Conservation (phyloP, 805 yeast genomes). For the Komagataella kurtzmanii region DNA sequence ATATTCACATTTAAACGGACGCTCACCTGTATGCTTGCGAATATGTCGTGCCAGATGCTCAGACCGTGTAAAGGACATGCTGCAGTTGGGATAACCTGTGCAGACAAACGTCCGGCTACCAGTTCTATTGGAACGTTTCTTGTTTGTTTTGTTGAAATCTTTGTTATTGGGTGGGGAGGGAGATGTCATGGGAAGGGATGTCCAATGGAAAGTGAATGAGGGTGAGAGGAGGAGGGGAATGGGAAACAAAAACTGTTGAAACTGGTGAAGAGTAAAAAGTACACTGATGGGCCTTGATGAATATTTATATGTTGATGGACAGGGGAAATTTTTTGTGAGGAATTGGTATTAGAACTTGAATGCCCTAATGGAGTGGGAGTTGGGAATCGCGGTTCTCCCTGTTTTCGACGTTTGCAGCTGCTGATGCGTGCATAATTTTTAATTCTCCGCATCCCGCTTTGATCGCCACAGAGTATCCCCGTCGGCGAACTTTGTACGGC, state of each 20-base stretch:
- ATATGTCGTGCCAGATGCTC: slow-evolving; percentile 91
- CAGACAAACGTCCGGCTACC: slow-evolving; percentile 56
- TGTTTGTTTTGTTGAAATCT: slow-evolving; percentile 31
- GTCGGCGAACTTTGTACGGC: neutral
- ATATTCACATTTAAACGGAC: slow-evolving; percentile 82
- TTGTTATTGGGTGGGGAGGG: slow-evolving; percentile 1
- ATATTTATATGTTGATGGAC: neutral
- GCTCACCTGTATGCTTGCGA: slow-evolving; percentile 87
- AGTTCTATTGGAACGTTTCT: slow-evolving; percentile 9
- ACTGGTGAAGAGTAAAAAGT: neutral
- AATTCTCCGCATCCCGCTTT: neutral
- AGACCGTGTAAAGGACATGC: slow-evolving; percentile 79
- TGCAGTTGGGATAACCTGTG: slow-evolving; percentile 74
- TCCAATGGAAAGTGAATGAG: neutral
- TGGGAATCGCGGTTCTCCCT: neutral
- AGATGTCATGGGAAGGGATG: neutral
- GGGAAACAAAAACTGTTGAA: neutral
- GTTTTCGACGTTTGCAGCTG: neutral
- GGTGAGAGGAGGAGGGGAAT: neutral
- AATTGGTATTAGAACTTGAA: neutral
- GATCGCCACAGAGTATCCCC: neutral
- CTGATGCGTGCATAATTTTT: neutral
- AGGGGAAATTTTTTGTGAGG: neutral
- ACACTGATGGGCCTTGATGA: neutral
- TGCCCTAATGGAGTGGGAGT: neutral